Conservation (phyloP, 495 filamentous ascomycete genomes). For the Podospora australis region DNA sequence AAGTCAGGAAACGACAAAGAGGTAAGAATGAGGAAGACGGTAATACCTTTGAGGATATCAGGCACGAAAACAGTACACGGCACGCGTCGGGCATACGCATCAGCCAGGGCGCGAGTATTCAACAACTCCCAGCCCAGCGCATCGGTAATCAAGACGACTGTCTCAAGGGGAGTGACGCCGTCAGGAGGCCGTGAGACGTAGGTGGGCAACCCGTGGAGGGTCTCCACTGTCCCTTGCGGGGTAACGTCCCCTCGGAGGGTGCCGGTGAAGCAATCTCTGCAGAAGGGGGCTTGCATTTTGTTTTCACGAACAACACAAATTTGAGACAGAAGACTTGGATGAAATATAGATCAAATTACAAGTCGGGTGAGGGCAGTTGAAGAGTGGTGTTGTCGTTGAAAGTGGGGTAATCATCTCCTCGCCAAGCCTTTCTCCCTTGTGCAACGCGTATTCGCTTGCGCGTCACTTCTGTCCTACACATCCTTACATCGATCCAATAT, state of each 20-base stretch:
- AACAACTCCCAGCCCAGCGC: conserved; percentile 52
- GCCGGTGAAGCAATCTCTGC: conserved; percentile 25
- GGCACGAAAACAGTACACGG: conserved; percentile 48
- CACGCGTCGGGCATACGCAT: conserved; percentile 45
- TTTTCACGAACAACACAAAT: too few species aligned
- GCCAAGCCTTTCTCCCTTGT: too few species aligned
- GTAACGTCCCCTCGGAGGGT: conserved; percentile 22
- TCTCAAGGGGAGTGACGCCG: conserved; percentile 32
- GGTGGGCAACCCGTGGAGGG: conserved; percentile 42
- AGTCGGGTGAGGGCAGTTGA: too few species aligned
- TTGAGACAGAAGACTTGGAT: too few species aligned
- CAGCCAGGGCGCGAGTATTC: conserved; percentile 49
- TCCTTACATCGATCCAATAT: too few species aligned
- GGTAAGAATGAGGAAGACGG: too few species aligned
- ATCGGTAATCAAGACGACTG: conserved; percentile 51
- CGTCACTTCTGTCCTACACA: too few species aligned
- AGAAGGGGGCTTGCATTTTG: conserved; percentile 14
- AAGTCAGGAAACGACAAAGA: too few species aligned
- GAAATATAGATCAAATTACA: too few species aligned
- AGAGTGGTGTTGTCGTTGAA: too few species aligned
- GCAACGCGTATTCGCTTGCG: too few species aligned
- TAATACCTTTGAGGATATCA: conserved; percentile 53
- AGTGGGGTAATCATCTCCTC: too few species aligned
- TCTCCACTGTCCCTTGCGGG: conserved; percentile 22
- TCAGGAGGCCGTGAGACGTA: conserved; percentile 40